Percentiles rank a stretch among this genome's conserved stretches.
These are phyloP conservation scores for Venturia aucupariae DNA, from an alignment of 2,329 filamentous ascomycete species.

Conservation along the genomic window DNA sequence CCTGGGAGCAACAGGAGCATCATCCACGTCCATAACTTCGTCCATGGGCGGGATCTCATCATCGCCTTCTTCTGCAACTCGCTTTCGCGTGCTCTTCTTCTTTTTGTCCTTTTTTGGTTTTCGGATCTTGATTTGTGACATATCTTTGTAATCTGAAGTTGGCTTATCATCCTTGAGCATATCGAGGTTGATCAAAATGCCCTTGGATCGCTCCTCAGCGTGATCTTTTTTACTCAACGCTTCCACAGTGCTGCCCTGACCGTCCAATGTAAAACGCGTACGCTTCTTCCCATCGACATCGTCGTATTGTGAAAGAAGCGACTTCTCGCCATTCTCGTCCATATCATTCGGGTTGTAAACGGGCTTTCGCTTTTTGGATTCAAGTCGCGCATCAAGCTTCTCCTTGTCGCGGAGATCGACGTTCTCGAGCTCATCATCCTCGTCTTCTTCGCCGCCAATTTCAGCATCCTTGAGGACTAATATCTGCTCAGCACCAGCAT, in stretches of 20 bases:
- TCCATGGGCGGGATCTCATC: constrained; percentile 17
- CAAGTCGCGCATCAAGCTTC: constrained; percentile 63
- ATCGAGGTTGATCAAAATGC: constrained; percentile 69
- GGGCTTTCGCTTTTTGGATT: constrained; percentile 78
- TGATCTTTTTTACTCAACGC: constrained; percentile 47
- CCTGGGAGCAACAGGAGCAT: constrained; percentile 24
- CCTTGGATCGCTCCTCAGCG: constrained; percentile 49
- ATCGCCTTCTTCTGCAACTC: constrained; percentile 48
- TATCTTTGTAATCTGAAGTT: constrained; percentile 79
- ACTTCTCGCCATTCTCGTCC: constrained; percentile 49
- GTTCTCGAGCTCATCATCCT: constrained; percentile 85
- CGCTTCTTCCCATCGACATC: constrained; percentile 85
- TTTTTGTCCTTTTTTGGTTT: constrained; percentile 81
- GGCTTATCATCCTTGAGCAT: constrained; percentile 49
- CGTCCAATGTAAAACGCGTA: constrained; percentile 81
- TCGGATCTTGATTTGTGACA: constrained; percentile 81
- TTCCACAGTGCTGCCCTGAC: constrained; percentile 55
- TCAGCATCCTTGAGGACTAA: constrained; percentile 90
- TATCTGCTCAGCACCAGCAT: constrained; percentile 75
- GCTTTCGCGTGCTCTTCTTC: constrained; percentile 63
- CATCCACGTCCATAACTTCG: constrained; percentile 67
- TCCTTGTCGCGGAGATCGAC: constrained; percentile 62
- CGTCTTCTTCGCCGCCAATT: constrained; percentile 57
- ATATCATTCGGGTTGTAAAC: constrained; percentile 78
- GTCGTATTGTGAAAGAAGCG: constrained; percentile 83